A percentile compares a stretch with the other conserved stretches of the same genome.
Conservation (phyloP, 176 grass and related monocot genomes). For the Saccharum officinarum region DNA sequence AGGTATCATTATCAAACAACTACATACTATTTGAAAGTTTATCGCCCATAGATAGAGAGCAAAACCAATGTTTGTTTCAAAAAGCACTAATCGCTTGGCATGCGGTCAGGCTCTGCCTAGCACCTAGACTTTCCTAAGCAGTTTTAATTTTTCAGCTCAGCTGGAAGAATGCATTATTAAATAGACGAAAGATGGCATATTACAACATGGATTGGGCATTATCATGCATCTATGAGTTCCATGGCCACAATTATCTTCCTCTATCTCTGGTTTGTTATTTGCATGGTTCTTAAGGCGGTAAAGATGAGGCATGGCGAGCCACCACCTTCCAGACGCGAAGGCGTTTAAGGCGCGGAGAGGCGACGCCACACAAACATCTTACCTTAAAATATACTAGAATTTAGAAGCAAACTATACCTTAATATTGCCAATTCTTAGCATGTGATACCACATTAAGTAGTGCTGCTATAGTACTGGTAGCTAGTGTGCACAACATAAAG, state of each 20-base stretch:
- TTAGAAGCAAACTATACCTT: background rate
- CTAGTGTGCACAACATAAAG: background rate
- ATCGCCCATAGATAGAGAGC: background rate
- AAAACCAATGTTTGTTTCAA: background rate
- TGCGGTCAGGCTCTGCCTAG: background rate
- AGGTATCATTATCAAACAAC: conserved; percentile 11
- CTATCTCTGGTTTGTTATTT: background rate
- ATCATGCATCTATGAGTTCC: background rate
- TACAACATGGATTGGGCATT: background rate
- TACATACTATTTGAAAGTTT: conserved; percentile 3
- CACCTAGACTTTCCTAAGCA: background rate
- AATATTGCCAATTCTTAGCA: background rate
- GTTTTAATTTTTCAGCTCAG: background rate
- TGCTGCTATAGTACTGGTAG: background rate
- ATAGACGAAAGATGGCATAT: background rate
- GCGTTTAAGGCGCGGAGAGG: background rate
- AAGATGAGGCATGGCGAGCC: background rate
- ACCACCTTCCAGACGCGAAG: background rate
- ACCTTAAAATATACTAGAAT: background rate
- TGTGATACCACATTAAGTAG: background rate
- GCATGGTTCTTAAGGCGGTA: background rate
- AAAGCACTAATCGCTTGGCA: background rate
- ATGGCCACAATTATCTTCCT: background rate
- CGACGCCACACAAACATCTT: background rate
- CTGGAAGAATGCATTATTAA: background rate